Base-by-base conservation (phyloP, 2,329 filamentous ascomycete species). In the Fusarium sp. region DNA sequence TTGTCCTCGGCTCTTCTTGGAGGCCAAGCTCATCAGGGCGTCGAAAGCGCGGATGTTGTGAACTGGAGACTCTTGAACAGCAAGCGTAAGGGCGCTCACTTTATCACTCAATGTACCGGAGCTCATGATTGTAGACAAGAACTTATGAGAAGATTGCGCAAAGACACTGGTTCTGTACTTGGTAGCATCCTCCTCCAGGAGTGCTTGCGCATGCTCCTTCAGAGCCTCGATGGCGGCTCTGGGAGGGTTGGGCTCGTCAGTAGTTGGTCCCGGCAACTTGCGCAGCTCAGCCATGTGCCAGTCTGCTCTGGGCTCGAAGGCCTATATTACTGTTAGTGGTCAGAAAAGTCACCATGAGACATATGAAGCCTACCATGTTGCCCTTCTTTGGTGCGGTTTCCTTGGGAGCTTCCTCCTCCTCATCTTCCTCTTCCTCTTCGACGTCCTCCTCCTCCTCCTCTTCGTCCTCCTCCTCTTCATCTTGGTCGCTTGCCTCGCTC, bases 31-130 rank as follows among this genome's bases (percentile, higher is more conserved):
- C 71, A 98, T 85, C 48, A 99, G 84, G 67, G 89, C 93, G 74
- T 98, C 95, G 67, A 98, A 90, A 1, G 94, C 92, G 77, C 96
- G 95, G 69, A 90, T 91, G 67, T 94, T 98, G 80, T 99, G 96
- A 54, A 98, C 83, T 20, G 96, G 96, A 11, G 97, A 98, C 80
- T 99, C 96, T 82, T 99, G 97, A 15, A 98, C 90, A 59, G 96
- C 92, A 73, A 99, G 85, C 7, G 96, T 99, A 76, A 99, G 84
- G 6, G 96, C 97, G 5, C 96, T 99, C 45, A 98, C 92, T 80
- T 98, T 98, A 80, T 99, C 96, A 59, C 94, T 97, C 74, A 98
- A 88, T 12, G 97, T 99, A 84, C 96, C 96, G 3, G 94, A 97
- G 12, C 94, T 85, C 93, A 98, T 98, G 79, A 99, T 98, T 20